These are phyloP conservation scores for Brassica napus DNA, from an alignment of 345 rosid genomes.

Conservation along the genomic window DNA sequence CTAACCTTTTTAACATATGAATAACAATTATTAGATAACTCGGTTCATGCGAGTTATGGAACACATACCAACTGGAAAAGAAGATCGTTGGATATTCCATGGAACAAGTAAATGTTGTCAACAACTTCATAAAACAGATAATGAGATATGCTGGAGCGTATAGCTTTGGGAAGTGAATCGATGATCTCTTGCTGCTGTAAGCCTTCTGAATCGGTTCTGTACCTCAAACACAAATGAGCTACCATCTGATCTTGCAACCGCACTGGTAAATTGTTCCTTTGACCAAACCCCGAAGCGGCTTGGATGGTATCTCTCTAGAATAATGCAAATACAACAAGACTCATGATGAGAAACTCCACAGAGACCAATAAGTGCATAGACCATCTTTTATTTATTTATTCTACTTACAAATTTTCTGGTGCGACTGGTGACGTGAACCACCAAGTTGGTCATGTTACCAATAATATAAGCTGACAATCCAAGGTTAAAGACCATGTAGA, in stretches of 20 bases:
- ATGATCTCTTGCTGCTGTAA: slow-evolving; percentile 88
- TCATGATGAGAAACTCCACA: background rate
- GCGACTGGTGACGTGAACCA: slow-evolving; percentile 76
- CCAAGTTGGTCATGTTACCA: slow-evolving; percentile 89
- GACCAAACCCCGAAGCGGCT: slow-evolving; percentile 77
- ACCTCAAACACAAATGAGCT: slow-evolving; percentile 80
- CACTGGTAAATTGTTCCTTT: slow-evolving; percentile 70
- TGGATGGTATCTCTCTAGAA: slow-evolving; percentile 82
- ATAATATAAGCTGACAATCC: slow-evolving; percentile 74
- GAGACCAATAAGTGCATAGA: background rate
- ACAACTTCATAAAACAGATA: slow-evolving; percentile 76
- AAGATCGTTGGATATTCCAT: slow-evolving; percentile 85
- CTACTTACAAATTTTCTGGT: slow-evolving; percentile 83
- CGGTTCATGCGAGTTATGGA: background rate
- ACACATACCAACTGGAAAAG: slow-evolving; percentile 84
- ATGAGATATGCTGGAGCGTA: slow-evolving; percentile 74
- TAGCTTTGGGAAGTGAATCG: slow-evolving; percentile 86
- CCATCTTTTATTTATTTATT: background rate
- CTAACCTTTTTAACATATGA: too few relatives aligned
- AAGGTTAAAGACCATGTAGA: slow-evolving; percentile 70
- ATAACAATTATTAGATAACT: background rate
- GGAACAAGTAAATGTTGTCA: slow-evolving; percentile 76
- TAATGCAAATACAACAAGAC: slow-evolving; percentile 2
- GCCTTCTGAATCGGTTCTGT: slow-evolving; percentile 86
- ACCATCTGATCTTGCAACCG: slow-evolving; percentile 92